phyloP scores from a whole-genome alignment of 208 protist genomes.

The Crithidia bombi region DNA sequence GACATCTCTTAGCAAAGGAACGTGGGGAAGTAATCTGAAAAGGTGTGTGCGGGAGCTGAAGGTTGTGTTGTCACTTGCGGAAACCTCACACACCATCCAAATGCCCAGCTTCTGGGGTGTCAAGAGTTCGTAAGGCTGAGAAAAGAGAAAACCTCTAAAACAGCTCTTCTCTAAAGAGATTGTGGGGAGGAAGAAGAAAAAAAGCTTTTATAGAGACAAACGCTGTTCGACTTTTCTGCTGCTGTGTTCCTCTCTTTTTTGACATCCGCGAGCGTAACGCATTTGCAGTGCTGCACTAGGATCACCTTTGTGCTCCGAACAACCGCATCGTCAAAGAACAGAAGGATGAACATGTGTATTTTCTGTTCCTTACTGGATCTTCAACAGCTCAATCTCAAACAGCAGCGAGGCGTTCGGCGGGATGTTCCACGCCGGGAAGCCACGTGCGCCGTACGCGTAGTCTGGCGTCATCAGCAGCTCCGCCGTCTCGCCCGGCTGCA shows the following conservation, averaged over 20 bases:
- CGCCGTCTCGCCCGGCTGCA: constrained; percentile 80
- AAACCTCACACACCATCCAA: neutral
- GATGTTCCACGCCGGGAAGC: constrained; percentile 92
- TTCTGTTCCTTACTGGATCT: constrained; percentile 39
- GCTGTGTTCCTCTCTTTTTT: neutral
- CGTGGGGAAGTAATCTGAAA: no score
- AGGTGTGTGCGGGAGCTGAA: neutral
- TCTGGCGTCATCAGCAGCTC: constrained; percentile 82
- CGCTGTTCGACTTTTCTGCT: neutral
- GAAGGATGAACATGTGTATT: no score
- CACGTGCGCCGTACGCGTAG: constrained; percentile 85
- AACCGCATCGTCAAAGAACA: no score
- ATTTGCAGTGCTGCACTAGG: neutral
- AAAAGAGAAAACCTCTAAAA: no score
- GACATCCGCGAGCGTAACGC: neutral
- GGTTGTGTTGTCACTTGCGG: no score
- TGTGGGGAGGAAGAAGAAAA: neutral
- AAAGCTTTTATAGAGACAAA: constrained; percentile 17
- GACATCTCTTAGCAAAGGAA: no score
- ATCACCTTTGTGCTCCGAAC: no score
- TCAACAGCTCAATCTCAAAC: constrained; percentile 92
- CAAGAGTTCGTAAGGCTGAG: no score
- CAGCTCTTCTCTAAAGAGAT: neutral
- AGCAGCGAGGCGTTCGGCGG: constrained; percentile 74
- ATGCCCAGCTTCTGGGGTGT: no score